Evolutionary conservation across 2,329 filamentous ascomycete genomes (phyloP), one percentile per base, ranked within the genome.

Genomic region (Davidsoniella eucalypti): DNA sequence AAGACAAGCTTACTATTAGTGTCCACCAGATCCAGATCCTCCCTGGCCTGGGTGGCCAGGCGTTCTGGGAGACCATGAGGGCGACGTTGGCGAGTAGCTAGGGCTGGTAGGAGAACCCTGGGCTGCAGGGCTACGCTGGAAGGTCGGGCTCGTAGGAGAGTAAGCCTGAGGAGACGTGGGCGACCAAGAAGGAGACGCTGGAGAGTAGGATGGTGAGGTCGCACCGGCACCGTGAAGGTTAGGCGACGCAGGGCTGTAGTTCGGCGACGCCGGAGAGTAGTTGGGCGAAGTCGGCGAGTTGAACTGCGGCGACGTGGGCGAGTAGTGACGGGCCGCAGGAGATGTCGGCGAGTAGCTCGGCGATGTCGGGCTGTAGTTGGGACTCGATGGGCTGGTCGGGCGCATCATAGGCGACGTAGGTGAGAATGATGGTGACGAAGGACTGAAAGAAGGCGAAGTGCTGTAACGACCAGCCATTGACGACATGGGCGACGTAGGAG

Each of bases 121-220:
- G 52, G 71, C 65, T 57, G 75, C 70, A 50, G 70, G 69, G 56
- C 69, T 71, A 54, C 69, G 69, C 57, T 71, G 68, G 72, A 76
- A 79, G 53, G 68, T 69, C 26, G 77, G 77, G 57, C 76, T 80
- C 41, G 76, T 80, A 4, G 77, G 76, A 45, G 76, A 80, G 65
- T 80, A 80, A 2, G 71, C 69, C 54, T 71, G 69, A 10, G 75
- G 75, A 39, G 83, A 87, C 5, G 82, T 84, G 2, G 85, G 84
- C 51, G 84, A 87, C 69, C 84, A 88, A 21, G 73, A 76, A n/a
- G 82, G 83, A 46, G 82, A 86, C 2, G 79, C 79, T 44, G 82
- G 82, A 29, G 73, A 77, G 64, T 82, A 83, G 3, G 70, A 72
- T n/a, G 71, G 76, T 55, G 78, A 73, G 29, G 75, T 70, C 9